A percentile compares a stretch with the other conserved stretches of the same genome.
Conservation (phyloP, 2,329 filamentous ascomycete species). For the Fusarium musae region DNA sequence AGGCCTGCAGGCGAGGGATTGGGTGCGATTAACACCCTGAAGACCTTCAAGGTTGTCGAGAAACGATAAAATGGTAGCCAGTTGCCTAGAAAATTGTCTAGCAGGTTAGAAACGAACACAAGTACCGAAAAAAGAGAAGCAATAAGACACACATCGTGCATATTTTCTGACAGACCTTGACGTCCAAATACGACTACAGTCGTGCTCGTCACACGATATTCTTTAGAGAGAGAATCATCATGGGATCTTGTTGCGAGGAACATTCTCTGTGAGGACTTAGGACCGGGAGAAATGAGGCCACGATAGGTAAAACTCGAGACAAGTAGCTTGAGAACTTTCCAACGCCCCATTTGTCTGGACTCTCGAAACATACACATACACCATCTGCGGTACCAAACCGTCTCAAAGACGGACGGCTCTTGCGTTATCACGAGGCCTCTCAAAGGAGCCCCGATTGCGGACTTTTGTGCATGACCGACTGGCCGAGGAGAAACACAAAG, state of each 20-base stretch:
- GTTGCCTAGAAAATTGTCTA: neutral
- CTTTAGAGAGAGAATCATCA: neutral
- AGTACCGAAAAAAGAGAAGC: neutral
- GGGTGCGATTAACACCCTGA: neutral
- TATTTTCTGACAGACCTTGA: slow-evolving; percentile 27
- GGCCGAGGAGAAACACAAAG: slow-evolving; percentile 2
- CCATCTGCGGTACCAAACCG: slow-evolving; percentile 9
- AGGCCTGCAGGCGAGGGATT: neutral
- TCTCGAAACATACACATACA: neutral
- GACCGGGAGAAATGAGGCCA: neutral
- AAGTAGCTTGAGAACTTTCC: neutral
- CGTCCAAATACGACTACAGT: neutral
- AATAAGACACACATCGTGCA: slow-evolving; percentile 21
- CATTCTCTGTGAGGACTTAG: neutral
- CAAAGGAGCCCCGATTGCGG: slow-evolving; percentile 1
- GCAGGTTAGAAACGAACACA: neutral
- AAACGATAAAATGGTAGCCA: neutral
- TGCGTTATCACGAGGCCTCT: slow-evolving; percentile 3
- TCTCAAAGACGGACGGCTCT: neutral
- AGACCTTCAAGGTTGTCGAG: neutral
- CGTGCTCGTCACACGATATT: slow-evolving; percentile 9
- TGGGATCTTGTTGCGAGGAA: neutral
- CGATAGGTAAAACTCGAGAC: neutral
- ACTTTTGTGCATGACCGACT: slow-evolving; percentile 3
- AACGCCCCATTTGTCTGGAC: neutral